These are phyloP conservation scores for Saccharata proteae DNA, from an alignment of 2,329 filamentous ascomycete species.

Conservation along the genomic window DNA sequence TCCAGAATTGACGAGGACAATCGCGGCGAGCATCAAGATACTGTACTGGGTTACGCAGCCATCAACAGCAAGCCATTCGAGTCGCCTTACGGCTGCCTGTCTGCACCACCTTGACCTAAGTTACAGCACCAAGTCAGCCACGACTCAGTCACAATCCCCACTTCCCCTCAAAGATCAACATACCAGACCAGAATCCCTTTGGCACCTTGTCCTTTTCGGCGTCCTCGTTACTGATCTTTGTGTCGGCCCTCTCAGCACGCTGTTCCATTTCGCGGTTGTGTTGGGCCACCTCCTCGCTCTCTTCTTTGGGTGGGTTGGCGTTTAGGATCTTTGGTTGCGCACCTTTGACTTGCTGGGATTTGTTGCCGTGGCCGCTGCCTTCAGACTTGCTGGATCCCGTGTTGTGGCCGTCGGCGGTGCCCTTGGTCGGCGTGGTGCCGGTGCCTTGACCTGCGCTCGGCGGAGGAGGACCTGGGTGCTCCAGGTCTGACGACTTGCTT, in stretches of 20 bases:
- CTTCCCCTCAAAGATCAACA: no score
- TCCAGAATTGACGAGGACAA: no score
- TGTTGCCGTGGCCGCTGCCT: slow-evolving; percentile 7
- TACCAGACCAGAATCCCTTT: slow-evolving; percentile 28
- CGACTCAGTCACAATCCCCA: no score
- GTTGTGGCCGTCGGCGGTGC: slow-evolving; percentile 15
- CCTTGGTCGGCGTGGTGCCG: slow-evolving; percentile 18
- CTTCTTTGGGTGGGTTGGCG: slow-evolving; percentile 20
- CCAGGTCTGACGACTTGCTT: slow-evolving; percentile 24
- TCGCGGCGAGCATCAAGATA: no score
- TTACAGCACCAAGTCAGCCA: no score
- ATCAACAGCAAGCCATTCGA: not conserved
- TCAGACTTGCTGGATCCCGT: slow-evolving; percentile 9
- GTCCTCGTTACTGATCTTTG: slow-evolving; percentile 25
- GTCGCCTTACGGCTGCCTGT: slow-evolving; percentile 13
- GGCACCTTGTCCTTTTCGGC: slow-evolving; percentile 29
- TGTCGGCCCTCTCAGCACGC: slow-evolving; percentile 29
- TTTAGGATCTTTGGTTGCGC: slow-evolving; percentile 33
- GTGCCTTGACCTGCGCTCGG: slow-evolving; percentile 28
- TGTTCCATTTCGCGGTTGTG: slow-evolving; percentile 34
- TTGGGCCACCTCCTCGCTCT: slow-evolving; percentile 23
- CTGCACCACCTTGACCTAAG: slow-evolving; percentile 17
- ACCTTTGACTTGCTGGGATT: slow-evolving; percentile 18
- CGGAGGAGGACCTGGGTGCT: slow-evolving; percentile 34
- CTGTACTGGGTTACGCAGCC: not conserved